phyloP scores from a whole-genome alignment of 345 rosid genomes.

The Jatropha curcas region DNA sequence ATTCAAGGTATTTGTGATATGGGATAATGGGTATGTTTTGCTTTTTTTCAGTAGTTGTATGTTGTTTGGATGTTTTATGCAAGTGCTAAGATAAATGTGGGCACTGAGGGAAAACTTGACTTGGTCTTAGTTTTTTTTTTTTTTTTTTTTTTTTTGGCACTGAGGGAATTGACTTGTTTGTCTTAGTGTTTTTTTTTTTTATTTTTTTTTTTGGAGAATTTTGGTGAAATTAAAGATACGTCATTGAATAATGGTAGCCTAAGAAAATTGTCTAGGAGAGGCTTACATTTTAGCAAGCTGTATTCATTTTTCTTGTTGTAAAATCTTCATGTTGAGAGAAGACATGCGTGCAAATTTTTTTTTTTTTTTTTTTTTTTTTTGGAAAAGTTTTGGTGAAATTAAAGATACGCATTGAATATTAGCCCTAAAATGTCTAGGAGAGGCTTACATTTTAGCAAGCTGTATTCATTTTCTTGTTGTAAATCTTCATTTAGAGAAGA shows the following conservation, averaged over 20 bases:
- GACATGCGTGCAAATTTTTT: no score
- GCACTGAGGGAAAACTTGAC: slow-evolving; percentile 16
- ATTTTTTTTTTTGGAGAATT: no score
- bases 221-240: no score
- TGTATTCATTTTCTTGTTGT: slow-evolving; percentile 65
- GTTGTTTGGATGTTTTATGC: background rate
- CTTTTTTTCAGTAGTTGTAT: background rate
- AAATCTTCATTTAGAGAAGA: slow-evolving; percentile 38
- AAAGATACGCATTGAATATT: slow-evolving; percentile 14
- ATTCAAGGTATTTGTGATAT: slow-evolving; percentile 12
- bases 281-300: no score
- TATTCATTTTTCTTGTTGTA: no score
- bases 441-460: slow-evolving; percentile 48
- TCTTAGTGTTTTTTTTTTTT: no score
- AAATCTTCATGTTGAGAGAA: no score
- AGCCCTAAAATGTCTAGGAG: slow-evolving; percentile 41
- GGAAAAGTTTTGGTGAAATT: slow-evolving; percentile 18
- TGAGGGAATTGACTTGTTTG: no score
- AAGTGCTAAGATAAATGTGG: slow-evolving; percentile 19
- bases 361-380: no score
- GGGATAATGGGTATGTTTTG: background rate
- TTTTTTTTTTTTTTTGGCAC: no score
- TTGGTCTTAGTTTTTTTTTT: slow-evolving; percentile 7
- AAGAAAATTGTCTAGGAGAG: no score
- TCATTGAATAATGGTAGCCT: no score